Evolutionary conservation across 306 rosid genomes (phyloP).

Genomic region (Carpinus viminea): DNA sequence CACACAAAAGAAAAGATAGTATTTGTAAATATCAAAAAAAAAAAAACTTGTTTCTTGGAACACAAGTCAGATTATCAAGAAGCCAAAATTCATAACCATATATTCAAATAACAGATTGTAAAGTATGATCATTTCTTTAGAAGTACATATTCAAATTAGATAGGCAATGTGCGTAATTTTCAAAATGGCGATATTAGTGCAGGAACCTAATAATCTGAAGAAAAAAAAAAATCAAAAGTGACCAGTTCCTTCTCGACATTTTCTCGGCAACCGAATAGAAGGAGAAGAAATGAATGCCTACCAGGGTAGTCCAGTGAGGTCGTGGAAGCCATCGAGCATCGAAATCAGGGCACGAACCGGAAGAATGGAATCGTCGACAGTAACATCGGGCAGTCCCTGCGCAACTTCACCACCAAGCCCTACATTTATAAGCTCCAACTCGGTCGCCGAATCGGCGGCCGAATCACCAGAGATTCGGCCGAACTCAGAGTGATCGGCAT

Average conservation of each 20-base stretch:
- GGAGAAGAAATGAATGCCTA: constrained; percentile 26
- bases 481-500: constrained; percentile 32
- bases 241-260: neutral
- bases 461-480: constrained; percentile 26
- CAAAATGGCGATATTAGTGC: neutral
- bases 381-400: constrained; percentile 19
- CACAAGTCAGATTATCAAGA: neutral
- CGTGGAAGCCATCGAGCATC: constrained; percentile 69
- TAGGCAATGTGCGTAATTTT: neutral
- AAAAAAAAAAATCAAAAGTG: neutral
- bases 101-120: no score
- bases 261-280: neutral
- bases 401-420: constrained; percentile 19
- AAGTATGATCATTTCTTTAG: no score
- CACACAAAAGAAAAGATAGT: neutral
- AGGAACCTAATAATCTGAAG: no score
- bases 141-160: no score
- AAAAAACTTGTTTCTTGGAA: neutral
- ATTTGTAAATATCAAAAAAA: neutral
- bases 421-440: constrained; percentile 38
- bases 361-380: constrained; percentile 33
- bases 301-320: constrained; percentile 85
- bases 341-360: constrained; percentile 56
- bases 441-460: constrained; percentile 21
- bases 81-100: neutral